Base-by-base conservation (phyloP, 2,329 filamentous ascomycete genomes). In the Ophiosphaerella narmari region DNA sequence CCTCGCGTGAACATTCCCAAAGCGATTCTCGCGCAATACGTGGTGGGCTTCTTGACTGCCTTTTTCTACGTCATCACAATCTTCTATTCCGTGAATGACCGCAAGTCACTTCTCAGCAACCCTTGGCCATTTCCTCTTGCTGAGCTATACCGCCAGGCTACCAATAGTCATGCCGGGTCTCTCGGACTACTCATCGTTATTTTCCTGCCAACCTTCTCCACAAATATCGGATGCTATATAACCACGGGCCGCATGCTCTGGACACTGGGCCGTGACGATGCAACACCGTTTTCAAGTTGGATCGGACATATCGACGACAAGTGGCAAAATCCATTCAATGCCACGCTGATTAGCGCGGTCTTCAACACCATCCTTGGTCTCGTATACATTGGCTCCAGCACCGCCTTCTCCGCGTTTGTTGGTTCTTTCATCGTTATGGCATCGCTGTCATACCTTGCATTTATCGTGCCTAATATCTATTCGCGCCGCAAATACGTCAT, bases 371-470 rank as follows among this genome's bases (percentile, higher is more conserved):
- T 86, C 3, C 74, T 89, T 0, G 86, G 85, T 0, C 78, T 77
- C 36, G 85, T 89, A 38, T 88, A 88, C 56, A 79, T 89, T 1
- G 86, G 82, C n/a, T 84, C 78, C 52, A 80, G 77, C 1, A 86
- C 84, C 0, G 87, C 87, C 0, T 90, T 89, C 72, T 81, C 82
- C 36, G 86, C 86, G 0, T 82, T 89, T 23, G 81, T 88, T 7
- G 84, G 84, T 8, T 80, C 77, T 0, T 86, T 83, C 65, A 78
- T 83, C 44, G 76, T 85, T 12, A 74, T 86, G 0, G 74, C 75
- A 3, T 80, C 80, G 0, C 63, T 81, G 8, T 86, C 82, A 0
- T 89, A 86, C 65, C 74, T 87, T 2, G 82, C 83, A 0, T 84
- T 85, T 6, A 85, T 90, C 46, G 69, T 89, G 2, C 77, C 77